phyloP scores from a whole-genome alignment of 2,329 filamentous ascomycete species.

The Hortaea sp. region DNA sequence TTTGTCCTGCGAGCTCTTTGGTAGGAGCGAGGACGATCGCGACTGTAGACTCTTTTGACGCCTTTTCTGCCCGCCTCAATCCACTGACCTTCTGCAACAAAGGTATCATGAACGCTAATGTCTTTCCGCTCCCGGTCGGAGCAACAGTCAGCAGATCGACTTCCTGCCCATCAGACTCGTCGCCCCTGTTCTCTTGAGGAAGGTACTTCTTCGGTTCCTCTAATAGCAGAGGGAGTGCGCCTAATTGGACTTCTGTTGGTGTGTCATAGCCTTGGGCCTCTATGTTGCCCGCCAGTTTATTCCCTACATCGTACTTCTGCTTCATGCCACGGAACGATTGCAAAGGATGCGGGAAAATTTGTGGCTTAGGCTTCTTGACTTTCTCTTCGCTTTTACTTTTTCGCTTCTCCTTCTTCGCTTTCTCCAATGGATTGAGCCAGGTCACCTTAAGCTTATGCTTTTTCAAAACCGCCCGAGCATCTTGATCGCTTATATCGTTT shows the following conservation, averaged over 20 bases:
- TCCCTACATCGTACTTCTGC: slow-evolving; percentile 61
- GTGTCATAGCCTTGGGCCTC: slow-evolving; percentile 72
- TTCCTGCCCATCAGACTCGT: slow-evolving; percentile 21
- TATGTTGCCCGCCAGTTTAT: slow-evolving; percentile 67
- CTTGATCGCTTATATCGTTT: not conserved
- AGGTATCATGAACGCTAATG: slow-evolving; percentile 82
- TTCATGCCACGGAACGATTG: slow-evolving; percentile 65
- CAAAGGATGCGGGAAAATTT: slow-evolving; percentile 70
- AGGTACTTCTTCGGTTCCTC: slow-evolving; percentile 39
- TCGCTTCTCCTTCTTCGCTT: slow-evolving; percentile 36
- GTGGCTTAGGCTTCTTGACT: slow-evolving; percentile 33
- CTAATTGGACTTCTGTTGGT: slow-evolving; percentile 91
- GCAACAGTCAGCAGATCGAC: slow-evolving; percentile 81
- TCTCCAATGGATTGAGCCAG: slow-evolving; percentile 17
- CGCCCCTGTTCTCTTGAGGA: slow-evolving; percentile 24
- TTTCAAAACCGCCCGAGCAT: slow-evolving; percentile 22
- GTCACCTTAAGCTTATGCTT: slow-evolving; percentile 26
- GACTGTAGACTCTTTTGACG: slow-evolving; percentile 14
- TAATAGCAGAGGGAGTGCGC: slow-evolving; percentile 68
- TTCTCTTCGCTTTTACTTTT: slow-evolving; percentile 27
- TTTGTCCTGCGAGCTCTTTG: slow-evolving; percentile 41
- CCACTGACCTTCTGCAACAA: slow-evolving; percentile 62
- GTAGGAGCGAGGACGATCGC: slow-evolving; percentile 41
- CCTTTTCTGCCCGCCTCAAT: slow-evolving; percentile 16
- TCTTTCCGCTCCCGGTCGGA: slow-evolving; percentile 94